These are phyloP conservation scores for Gentiana dahurica DNA, from an alignment of 257 asterid genomes.

Conservation along the genomic window DNA sequence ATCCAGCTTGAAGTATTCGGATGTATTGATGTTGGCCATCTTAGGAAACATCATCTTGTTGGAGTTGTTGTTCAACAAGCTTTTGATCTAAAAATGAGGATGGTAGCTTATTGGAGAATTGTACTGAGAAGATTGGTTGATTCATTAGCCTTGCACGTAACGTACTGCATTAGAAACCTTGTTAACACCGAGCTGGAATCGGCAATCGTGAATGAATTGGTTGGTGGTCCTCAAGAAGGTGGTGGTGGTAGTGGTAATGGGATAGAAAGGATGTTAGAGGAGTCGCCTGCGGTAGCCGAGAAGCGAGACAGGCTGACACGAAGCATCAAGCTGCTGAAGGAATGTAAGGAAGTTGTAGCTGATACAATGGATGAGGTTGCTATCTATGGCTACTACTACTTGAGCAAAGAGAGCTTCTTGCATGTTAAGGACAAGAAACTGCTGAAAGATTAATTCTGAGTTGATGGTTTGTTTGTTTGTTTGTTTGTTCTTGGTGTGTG, in stretches of 20 bases:
- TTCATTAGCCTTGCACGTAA: no score
- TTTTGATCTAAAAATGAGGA: slow-evolving; percentile 13
- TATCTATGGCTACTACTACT: no score
- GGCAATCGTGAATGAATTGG: slow-evolving; percentile 17
- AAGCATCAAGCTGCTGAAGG: slow-evolving; percentile 8
- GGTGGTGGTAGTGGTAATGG: no score
- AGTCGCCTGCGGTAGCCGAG: slow-evolving; percentile 21
- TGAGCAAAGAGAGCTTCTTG: no score
- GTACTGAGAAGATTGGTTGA: no score
- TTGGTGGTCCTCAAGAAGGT: background rate
- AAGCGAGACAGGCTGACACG: slow-evolving; percentile 8
- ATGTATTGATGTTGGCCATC: no score
- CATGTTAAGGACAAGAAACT: no score
- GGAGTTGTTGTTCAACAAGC: slow-evolving; percentile 11
- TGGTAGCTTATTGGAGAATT: slow-evolving; percentile 12
- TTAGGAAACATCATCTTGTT: slow-evolving; percentile 10
- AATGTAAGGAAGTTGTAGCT: no score
- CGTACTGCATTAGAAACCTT: slow-evolving; percentile 16
- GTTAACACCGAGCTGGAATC: slow-evolving; percentile 17
- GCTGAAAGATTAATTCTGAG: no score
- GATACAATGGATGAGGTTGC: no score
- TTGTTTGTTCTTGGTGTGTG: no score
- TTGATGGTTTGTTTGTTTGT: no score
- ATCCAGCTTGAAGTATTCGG: background rate
- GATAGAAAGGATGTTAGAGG: slow-evolving; percentile 21